Conservation (phyloP, 1,284 basidiomycete genomes). For the Puccinia hordei region DNA sequence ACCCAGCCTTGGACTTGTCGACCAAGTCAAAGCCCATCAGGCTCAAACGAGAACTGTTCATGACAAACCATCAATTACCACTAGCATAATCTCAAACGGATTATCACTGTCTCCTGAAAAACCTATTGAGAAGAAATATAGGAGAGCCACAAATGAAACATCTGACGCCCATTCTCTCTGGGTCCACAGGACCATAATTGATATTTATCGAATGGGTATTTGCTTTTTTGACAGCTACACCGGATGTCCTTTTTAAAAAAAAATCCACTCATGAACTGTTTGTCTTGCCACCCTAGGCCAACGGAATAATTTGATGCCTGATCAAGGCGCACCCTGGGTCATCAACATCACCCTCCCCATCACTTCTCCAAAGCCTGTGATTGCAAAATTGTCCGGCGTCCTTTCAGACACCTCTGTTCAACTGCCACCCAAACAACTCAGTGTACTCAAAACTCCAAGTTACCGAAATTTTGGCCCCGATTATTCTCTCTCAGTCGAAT, state of each 20-base stretch:
- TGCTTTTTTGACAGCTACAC: background rate
- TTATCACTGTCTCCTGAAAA: background rate
- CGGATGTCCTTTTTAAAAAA: background rate
- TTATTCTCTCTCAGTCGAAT: constrained; percentile 52
- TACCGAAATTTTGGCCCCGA: constrained; percentile 52
- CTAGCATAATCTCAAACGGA: background rate
- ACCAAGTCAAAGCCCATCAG: background rate
- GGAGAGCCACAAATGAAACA: background rate
- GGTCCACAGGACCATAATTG: constrained; percentile 39
- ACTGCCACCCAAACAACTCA: constrained; percentile 19
- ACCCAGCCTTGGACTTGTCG: background rate
- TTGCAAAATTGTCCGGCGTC: constrained; percentile 40
- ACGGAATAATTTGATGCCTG: constrained; percentile 54
- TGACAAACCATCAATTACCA: constrained; percentile 7
- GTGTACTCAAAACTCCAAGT: background rate
- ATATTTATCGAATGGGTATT: constrained; percentile 47
- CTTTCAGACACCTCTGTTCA: constrained; percentile 40
- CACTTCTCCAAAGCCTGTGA: background rate
- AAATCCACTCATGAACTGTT: background rate
- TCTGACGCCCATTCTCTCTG: background rate
- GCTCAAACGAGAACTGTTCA: constrained; percentile 5
- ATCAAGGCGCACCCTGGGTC: constrained; percentile 55
- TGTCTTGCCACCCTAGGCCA: constrained; percentile 49
- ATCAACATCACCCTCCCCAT: constrained; percentile 55
- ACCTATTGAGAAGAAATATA: background rate